Conservation (phyloP, 768 basidiomycete genomes). For the Myochromella boudieri region DNA sequence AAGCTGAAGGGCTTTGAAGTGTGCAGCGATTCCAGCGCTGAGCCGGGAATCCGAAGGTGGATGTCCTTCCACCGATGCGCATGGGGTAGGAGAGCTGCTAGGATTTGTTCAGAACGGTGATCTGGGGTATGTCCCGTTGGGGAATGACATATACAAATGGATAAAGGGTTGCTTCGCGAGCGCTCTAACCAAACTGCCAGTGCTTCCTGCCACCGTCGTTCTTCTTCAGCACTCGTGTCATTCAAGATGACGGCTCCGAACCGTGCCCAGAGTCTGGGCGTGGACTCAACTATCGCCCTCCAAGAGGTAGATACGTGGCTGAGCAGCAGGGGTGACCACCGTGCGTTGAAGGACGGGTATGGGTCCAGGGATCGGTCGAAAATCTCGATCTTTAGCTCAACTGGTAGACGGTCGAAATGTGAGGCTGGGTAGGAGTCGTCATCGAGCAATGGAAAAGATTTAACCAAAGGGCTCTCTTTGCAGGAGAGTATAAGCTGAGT, state of each 20-base stretch:
- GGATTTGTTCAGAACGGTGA: constrained; percentile 23
- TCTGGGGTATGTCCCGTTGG: too few species aligned
- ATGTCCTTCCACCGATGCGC: constrained; percentile 37
- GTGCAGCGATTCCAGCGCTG: constrained; percentile 22
- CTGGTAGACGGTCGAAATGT: constrained; percentile 38
- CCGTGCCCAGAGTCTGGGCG: constrained; percentile 48
- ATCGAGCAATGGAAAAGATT: too few species aligned
- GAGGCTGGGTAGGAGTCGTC: too few species aligned
- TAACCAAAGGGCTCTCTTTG: too few species aligned
- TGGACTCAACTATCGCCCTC: constrained; percentile 36
- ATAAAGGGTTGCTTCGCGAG: constrained; percentile 33
- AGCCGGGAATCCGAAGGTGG: constrained; percentile 33
- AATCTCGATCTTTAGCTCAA: constrained; percentile 47
- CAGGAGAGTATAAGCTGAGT: too few species aligned
- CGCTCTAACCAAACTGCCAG: constrained; percentile 38
- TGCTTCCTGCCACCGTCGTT: too few species aligned
- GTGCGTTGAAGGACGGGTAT: constrained; percentile 28
- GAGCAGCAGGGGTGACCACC: constrained; percentile 37
- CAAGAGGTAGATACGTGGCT: constrained; percentile 41
- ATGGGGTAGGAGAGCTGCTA: constrained; percentile 30
- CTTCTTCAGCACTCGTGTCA: too few species aligned
- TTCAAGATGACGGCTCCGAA: constrained; percentile 30
- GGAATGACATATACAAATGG: constrained; percentile 30
- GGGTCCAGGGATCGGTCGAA: constrained; percentile 37
- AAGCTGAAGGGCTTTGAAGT: constrained; percentile 21